Evolutionary conservation across 176 grass and related monocot genomes (phyloP).

Genomic region (Oryza punctata): DNA sequence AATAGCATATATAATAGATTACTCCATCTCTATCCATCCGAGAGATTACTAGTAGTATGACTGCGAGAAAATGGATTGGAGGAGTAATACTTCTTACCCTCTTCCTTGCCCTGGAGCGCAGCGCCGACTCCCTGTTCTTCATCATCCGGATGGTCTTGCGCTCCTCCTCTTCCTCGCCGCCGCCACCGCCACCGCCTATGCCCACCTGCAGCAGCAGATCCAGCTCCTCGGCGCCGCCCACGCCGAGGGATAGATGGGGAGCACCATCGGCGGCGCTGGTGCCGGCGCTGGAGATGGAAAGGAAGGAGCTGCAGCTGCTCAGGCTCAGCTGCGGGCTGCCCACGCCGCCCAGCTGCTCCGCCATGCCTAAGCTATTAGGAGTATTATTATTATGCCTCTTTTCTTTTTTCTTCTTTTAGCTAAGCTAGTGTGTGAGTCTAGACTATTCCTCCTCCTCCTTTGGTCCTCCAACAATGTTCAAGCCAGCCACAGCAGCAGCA

Average conservation of each 20-base stretch:
- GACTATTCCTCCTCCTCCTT: too few species aligned
- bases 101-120: slow-evolving; percentile 54
- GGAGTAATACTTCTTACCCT: slow-evolving; percentile 4
- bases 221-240: slow-evolving; percentile 26
- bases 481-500: too few species aligned
- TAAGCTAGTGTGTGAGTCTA: too few species aligned
- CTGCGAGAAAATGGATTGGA: neutral
- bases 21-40: neutral
- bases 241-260: slow-evolving; percentile 39
- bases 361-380: neutral
- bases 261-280: neutral
- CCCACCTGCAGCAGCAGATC: slow-evolving; percentile 36
- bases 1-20: too few species aligned
- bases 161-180: slow-evolving; percentile 4
- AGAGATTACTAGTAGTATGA: neutral
- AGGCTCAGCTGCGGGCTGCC: slow-evolving; percentile 50
- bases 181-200: neutral
- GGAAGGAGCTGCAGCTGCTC: slow-evolving; percentile 56
- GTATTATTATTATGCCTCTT: too few species aligned
- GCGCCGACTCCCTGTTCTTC: slow-evolving; percentile 57
- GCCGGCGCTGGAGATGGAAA: slow-evolving; percentile 42
- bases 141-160: slow-evolving; percentile 48
- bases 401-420: too few species aligned
- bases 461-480: too few species aligned
- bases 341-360: neutral